These are phyloP conservation scores for Rhizomucor pusillus DNA, from an alignment of 371 early-diverging fungal genomes.

Conservation along the genomic window DNA sequence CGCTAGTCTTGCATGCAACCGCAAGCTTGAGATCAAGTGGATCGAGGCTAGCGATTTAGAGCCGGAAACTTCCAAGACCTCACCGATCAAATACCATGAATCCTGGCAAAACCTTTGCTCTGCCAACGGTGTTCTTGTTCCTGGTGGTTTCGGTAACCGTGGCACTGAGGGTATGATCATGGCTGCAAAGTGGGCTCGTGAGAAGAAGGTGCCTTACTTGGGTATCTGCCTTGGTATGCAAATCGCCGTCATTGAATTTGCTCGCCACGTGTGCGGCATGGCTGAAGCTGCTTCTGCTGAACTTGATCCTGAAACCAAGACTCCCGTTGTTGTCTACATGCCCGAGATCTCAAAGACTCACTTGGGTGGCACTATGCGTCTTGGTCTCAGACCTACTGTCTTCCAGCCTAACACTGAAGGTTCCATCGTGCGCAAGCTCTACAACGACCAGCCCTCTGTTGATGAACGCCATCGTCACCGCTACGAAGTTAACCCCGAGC, in stretches of 20 bases:
- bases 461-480: constrained; percentile 98
- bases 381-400: constrained; percentile 88
- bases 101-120: constrained; percentile 88
- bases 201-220: constrained; percentile 96
- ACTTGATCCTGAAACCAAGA: constrained; percentile 67
- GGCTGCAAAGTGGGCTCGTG: constrained; percentile 98
- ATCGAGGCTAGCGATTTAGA: constrained; percentile 95
- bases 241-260: constrained; percentile 97
- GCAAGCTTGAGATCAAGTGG: constrained; percentile 88
- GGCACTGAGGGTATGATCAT: constrained; percentile 97
- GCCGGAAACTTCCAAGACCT: constrained; percentile 59
- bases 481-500: constrained; percentile 96
- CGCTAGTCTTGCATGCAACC: constrained; percentile 81
- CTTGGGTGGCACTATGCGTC: constrained; percentile 96
- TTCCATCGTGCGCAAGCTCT: constrained; percentile 63
- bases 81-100: constrained; percentile 92
- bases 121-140: constrained; percentile 96
- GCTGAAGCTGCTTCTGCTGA: constrained; percentile 86
- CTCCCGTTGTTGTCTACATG: constrained; percentile 93
- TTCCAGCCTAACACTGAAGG: constrained; percentile 70
- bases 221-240: constrained; percentile 99
- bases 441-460: constrained; percentile 62
- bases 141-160: constrained; percentile 99
- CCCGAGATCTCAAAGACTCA: constrained; percentile 94
- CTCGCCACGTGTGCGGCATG: constrained; percentile 93